Evolutionary conservation across 306 rosid genomes (phyloP).

Genomic region (Dalbergia oliveri): DNA sequence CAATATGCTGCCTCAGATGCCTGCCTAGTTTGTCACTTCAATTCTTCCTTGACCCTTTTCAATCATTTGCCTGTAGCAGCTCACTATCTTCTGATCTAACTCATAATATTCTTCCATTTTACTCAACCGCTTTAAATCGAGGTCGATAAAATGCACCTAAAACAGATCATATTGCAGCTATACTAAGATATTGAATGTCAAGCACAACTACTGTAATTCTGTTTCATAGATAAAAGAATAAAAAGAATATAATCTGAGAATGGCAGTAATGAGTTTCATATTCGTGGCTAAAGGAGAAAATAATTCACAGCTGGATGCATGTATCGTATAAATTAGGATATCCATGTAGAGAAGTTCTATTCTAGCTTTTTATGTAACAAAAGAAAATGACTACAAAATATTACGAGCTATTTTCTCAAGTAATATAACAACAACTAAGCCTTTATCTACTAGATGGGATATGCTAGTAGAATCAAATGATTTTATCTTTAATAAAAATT

Average conservation of each 20-base stretch:
- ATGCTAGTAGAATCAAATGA: too few species aligned
- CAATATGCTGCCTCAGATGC: conserved; percentile 40
- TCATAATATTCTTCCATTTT: conserved; percentile 86
- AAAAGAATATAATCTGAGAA: too few species aligned
- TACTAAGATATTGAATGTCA: conserved; percentile 37
- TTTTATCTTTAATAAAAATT: too few species aligned
- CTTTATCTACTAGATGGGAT: too few species aligned
- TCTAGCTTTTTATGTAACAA: not conserved
- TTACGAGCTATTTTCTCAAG: not conserved
- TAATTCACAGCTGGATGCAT: not conserved
- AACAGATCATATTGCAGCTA: conserved; percentile 47
- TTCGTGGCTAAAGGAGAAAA: not conserved
- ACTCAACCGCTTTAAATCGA: conserved; percentile 80
- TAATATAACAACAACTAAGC: not conserved
- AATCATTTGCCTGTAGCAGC: conserved; percentile 64
- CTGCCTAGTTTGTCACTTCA: conserved; percentile 48
- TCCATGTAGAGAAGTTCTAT: not conserved
- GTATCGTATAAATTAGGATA: not conserved
- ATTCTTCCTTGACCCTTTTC: conserved; percentile 58
- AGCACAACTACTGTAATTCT: conserved; percentile 16
- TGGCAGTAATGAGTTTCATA: not conserved
- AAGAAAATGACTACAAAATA: conserved; percentile 25
- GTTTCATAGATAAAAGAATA: conserved; percentile 22
- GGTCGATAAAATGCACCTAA: conserved; percentile 84
- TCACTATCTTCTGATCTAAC: conserved; percentile 85